A percentile compares a stretch with the other conserved stretches of the same genome.
Evolutionary conservation across 805 yeast genomes (phyloP).

Genomic region (Saccharomycopsis selenospora): DNA sequence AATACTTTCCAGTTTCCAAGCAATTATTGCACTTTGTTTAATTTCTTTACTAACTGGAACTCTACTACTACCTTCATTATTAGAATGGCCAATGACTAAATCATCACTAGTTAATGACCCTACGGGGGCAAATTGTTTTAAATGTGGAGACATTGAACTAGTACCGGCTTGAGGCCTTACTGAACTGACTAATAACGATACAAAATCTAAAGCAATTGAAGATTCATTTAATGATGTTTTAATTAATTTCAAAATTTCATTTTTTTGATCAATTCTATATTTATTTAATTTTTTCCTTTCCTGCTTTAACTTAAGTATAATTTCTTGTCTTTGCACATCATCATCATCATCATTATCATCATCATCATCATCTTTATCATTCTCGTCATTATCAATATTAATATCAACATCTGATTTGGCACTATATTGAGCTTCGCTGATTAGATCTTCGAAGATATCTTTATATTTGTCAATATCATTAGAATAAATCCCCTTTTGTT

Average conservation of each 20-base stretch:
- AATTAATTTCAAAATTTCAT: conserved; percentile 45
- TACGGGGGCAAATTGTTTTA: conserved; percentile 64
- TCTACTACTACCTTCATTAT: conserved; percentile 22
- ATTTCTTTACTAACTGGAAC: conserved; percentile 27
- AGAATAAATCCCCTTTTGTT: neutral
- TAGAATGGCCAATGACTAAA: conserved; percentile 25
- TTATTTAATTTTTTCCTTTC: conserved; percentile 24
- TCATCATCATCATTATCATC: neutral
- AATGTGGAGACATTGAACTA: conserved; percentile 80
- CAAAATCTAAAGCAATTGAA: conserved; percentile 79
- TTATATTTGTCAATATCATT: conserved; percentile 2
- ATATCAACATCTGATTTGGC: neutral
- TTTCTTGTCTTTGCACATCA: neutral
- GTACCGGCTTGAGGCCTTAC: conserved; percentile 81
- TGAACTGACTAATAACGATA: conserved; percentile 73
- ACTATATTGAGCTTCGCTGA: no score
- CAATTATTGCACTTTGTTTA: conserved; percentile 45
- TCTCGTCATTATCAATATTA: neutral
- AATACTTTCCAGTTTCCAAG: conserved; percentile 80
- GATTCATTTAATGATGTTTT: conserved; percentile 79
- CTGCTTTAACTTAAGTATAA: conserved; percentile 12
- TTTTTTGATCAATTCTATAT: conserved; percentile 40
- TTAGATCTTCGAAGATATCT: conserved; percentile 6
- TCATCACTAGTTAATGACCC: conserved; percentile 57
- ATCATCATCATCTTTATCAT: neutral